Base-by-base conservation (phyloP, 495 filamentous ascomycete genomes). In the Pyronema omphalodes region DNA sequence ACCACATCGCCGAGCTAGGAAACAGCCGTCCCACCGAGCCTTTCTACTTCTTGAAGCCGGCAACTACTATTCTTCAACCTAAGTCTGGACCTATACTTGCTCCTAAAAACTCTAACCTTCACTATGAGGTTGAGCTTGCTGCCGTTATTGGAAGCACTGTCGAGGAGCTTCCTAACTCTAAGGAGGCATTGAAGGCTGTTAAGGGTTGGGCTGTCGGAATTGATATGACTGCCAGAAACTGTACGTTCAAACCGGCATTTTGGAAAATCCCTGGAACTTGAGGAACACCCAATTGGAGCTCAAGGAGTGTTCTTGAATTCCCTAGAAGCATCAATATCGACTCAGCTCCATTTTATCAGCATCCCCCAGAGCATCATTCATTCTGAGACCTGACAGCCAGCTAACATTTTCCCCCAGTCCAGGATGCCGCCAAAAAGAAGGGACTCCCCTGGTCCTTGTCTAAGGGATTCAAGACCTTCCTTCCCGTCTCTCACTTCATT, bases 1-100 rank as follows among this genome's bases (percentile, higher is more conserved):
- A 94, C 71, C 91, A 99, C 70, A 82, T 95, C 62, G 74, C 80
- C 60, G 91, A 99, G 74, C 76, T 99, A 60, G 86, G 86, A 72
- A 93, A 80, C 68, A 71, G 74, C 53, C 74, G 77, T 44, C 88
- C 91, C 53, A 86, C 84, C 67, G 84, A 93, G 66, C 91, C 93
- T 6, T 95, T 99, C 71, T 99, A 93, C 80, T 99, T 99, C 78
- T 76, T 94, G 56, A 99, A 99, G 75, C 93, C 91, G 6, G 66
- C 86, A 0, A 79, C 80, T 52, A 80, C 86, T 14, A 81, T 99
- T 57, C 76, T 94, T 1, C 73, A 80, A 12, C 88, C 88, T 2
- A 72, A 73, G 39, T 72, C 74, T 29, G 88, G 93, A 4, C 83
- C 88, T n/a, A 79, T 94, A 37, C 77, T 93, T 52, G 77, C 80